A percentile compares a stretch with the other conserved stretches of the same genome.
Evolutionary conservation across 2,329 filamentous ascomycete species (phyloP).

Genomic region (Pyricularia sp.): DNA sequence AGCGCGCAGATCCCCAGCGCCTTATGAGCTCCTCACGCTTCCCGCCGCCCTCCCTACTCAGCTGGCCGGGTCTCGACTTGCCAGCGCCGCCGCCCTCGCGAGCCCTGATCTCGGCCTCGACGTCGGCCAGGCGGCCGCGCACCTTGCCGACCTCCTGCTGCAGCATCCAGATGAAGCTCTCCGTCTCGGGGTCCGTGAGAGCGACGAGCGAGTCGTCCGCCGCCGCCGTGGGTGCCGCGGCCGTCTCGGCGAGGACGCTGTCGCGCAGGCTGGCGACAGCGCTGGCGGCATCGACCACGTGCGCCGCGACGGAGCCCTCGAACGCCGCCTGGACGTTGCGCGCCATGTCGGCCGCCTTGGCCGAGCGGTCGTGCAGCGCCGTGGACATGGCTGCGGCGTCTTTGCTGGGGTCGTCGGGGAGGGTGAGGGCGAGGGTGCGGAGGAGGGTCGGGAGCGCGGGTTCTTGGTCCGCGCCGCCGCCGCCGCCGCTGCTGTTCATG

Average conservation of each 20-base stretch:
- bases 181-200: conserved; percentile 43
- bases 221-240: conserved; percentile 25
- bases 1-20: conserved; percentile 12
- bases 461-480: conserved; percentile 17
- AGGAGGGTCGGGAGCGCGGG: conserved; percentile 38
- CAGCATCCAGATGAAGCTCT: conserved; percentile 37
- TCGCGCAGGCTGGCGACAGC: conserved; percentile 41
- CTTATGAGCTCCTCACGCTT: conserved; percentile 5
- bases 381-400: conserved; percentile 16
- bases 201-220: conserved; percentile 21
- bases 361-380: conserved; percentile 27
- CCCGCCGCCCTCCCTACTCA: neutral
- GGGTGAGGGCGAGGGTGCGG: conserved; percentile 32
- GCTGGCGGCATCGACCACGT: conserved; percentile 35
- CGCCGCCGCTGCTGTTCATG: neutral
- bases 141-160: conserved; percentile 33
- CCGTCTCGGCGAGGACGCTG: conserved; percentile 40
- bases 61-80: neutral
- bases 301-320: conserved; percentile 30
- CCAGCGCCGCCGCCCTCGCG: neutral
- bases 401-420: conserved; percentile 21
- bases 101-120: conserved; percentile 21
- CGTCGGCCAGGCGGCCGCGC: conserved; percentile 24
- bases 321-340: conserved; percentile 38
- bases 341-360: conserved; percentile 33